Evolutionary conservation across 1,284 basidiomycete species (phyloP).

Genomic region (Rhodotorula sp.): DNA sequence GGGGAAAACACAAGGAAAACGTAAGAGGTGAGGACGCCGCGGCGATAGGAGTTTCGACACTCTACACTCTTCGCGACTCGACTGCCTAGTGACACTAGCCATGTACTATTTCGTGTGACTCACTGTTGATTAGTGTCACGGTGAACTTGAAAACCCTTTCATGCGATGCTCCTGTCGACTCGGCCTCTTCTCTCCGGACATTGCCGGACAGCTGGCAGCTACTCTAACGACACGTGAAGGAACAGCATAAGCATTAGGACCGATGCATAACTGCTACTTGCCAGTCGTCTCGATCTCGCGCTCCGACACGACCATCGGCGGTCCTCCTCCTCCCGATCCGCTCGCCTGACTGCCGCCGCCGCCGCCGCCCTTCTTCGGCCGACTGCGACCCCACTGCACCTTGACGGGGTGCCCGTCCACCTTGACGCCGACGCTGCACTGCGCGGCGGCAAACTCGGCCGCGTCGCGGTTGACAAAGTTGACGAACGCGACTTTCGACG

Average conservation of each 20-base stretch:
- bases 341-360: background rate
- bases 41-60: background rate
- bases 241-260: background rate
- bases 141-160: too few relatives aligned
- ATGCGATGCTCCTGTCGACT: too few relatives aligned
- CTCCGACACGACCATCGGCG: slow-evolving; percentile 11
- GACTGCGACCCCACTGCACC: slow-evolving; percentile 74
- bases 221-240: too few relatives aligned
- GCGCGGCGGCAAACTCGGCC: slow-evolving; percentile 82
- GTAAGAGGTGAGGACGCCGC: too few relatives aligned
- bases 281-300: slow-evolving; percentile 28
- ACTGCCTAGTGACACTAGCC: too few relatives aligned
- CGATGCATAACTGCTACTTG: background rate
- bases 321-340: background rate
- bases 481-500: slow-evolving; percentile 89
- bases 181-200: background rate
- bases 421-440: slow-evolving; percentile 83
- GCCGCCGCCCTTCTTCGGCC: slow-evolving; percentile 48
- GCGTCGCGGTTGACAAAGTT: slow-evolving; percentile 79
- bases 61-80: background rate
- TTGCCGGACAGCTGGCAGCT: background rate
- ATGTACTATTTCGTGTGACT: too few relatives aligned
- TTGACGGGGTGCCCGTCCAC: slow-evolving; percentile 71
- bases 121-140: background rate
- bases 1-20: too few relatives aligned